Percentiles rank a stretch among this genome's conserved stretches.
These are phyloP conservation scores for Panicum virgatum DNA, from an alignment of 202 grass and related monocot species.

Conservation along the genomic window DNA sequence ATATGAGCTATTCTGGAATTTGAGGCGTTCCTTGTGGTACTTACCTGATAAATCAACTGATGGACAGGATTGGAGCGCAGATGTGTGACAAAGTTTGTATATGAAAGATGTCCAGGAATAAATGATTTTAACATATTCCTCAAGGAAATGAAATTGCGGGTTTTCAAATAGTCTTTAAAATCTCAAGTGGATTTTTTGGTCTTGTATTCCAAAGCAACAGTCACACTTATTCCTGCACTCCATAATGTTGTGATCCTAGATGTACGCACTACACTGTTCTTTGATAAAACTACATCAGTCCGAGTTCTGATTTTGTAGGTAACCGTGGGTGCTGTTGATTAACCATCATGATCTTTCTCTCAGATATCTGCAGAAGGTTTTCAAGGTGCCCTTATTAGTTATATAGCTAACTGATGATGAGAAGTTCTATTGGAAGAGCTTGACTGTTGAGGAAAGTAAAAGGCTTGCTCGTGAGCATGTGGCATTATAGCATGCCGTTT, in stretches of 20 bases:
- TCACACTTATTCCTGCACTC: background rate
- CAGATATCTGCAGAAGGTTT: slow-evolving; percentile 94
- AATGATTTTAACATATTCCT: background rate
- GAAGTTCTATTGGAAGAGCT: slow-evolving; percentile 87
- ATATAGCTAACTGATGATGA: slow-evolving; percentile 97
- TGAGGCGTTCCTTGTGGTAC: background rate
- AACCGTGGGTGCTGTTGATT: background rate
- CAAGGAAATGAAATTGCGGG: background rate
- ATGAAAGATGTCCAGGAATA: background rate
- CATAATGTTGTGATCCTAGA: background rate
- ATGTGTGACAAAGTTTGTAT: background rate
- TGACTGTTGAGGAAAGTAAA: slow-evolving; percentile 74
- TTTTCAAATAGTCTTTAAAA: slow-evolving; percentile 3
- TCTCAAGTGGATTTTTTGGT: background rate
- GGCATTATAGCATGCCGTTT: slow-evolving; percentile 97
- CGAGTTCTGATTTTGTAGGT: slow-evolving; percentile 2
- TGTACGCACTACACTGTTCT: background rate
- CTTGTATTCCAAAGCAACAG: background rate
- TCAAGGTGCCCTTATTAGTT: slow-evolving; percentile 94
- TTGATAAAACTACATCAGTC: background rate
- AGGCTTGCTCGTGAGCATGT: slow-evolving; percentile 94
- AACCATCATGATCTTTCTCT: slow-evolving; percentile 1
- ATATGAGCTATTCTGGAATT: background rate
- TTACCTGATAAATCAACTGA: background rate
- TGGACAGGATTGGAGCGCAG: background rate